Evolutionary conservation across 768 basidiomycete species (phyloP), one percentile per base, ranked within the genome.

Genomic region (Trametes sanguinea): DNA sequence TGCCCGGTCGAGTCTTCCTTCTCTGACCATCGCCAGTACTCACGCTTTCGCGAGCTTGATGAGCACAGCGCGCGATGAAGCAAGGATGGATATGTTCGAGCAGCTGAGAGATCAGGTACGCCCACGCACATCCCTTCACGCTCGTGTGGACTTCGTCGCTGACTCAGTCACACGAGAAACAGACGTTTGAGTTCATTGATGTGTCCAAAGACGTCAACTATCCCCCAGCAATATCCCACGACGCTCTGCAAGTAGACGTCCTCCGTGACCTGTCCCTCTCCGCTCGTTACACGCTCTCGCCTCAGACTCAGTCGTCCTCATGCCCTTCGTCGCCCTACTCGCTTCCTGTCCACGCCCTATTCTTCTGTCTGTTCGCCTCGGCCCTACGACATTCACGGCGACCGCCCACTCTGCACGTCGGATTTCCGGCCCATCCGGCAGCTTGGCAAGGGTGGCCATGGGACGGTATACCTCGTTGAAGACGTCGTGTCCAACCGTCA

Each of bases 391-490:
- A 27, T 30, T 4, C 39, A 17, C 42, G 51, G 6, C 2, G 16
- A 35, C 6, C 35, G 33, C 47, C 11, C 40, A 6, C 51, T 67
- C 29, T 40, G 22, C 44, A 30, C 57, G 9, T 37, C 51, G 11
- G 68, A 71, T 56, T 71, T 71, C 58, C 40, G 54, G 29, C 54
- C 66, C 8, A 53, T 69, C 44, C 63, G 62, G 51, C 30, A 46
- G 39, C 57, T 72, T 22, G 71, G 71, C 9, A 63, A 47, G 35
- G 71, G 71, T 37, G 64, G 64, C 2, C 66, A 64, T 35, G 71
- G 69, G 1, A 54, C 61, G 14, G 71, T 72, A 3, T 70, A 68
- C 55, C 65, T 67, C 37, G 71, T 70, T 16, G 60, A 68, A 39
- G 67, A 71, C 62, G 52, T 57, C 44, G 50, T 65, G 14, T 62